Evolutionary conservation across 495 filamentous ascomycete genomes (phyloP), one percentile per base, ranked within the genome.

Genomic region (Polyplosphaeria fusca): DNA sequence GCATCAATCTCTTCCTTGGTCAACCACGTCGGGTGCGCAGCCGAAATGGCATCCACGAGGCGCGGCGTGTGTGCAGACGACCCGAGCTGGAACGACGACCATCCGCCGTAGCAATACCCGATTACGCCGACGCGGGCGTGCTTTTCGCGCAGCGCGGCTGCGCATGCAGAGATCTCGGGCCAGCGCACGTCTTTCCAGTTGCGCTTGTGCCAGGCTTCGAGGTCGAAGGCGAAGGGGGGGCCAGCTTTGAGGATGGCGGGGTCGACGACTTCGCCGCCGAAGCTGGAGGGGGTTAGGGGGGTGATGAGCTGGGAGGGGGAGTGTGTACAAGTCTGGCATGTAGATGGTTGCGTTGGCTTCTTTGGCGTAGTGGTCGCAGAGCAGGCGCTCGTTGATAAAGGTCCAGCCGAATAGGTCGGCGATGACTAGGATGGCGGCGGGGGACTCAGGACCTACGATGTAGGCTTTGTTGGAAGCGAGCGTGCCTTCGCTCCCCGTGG

Each of bases 321-420:
- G 30, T 7, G 14, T 14, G 30, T 7, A 52, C 49, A 43, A 52
- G 27, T 52, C 49, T 11, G 49, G 49, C 49, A 52, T 43, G 38
- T 52, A 52, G n/a, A 52, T 39, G 1, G 49, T 52, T 7, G 49
- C 49, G 9, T 38, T 24, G 2, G 23, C 39, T 16, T 52, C 49
- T 24, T 44, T 30, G 14, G 49, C 49, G 27, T 43, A 52, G 12
- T 52, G 49, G 19, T 52, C 49, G 30, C 30, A 35, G 30, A 35
- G 30, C 14, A 35, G 30, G 14, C 30, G 30, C 27, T 64, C 61
- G 51, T 80, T 55, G 23, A 35, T 16, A 19, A 55, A 55, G 5
- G 52, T 81, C 78, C 77, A 81, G n/a, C 77, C 74, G 19, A 74
- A 73, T 3, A 78, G 47, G 44, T 79, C 77, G 45, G 74, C 70